Base-by-base conservation (phyloP, 148 eudicot genomes). In the Rheum nobile region DNA sequence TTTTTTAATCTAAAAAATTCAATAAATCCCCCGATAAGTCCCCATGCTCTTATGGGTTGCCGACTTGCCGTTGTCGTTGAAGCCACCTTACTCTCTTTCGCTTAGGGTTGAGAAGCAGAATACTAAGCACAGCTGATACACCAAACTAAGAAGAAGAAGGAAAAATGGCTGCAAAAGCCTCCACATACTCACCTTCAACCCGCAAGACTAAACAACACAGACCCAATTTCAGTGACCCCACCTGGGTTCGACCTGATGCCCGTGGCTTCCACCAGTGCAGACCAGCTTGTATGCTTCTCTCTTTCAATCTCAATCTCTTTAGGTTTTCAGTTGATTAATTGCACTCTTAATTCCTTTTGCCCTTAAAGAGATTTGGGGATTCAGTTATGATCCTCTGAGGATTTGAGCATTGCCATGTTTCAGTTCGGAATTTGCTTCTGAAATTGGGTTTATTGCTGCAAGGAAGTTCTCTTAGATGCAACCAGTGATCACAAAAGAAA, bases 241-340 rank as follows among this genome's bases (percentile, higher is more conserved):
- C 77, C 81, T 89, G 85, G 82, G 84, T 87, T 65, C 91, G 98
- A 17, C 80, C 91, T n/a, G 98, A 95, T 54, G 89, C 88, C 43
- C 97, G 98, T 38, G 84, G 80, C 74, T 78, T 88, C 82, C 91
- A 82, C 81, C 91, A 91, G 81, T 95, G 98, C 80, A 81, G 97
- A 32, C 97, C 98, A 81, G 98, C 98, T 38, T 90, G 97, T 94
- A 83, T 72, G 80, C 74, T 7, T 31, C 19, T 17, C 52, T 11
- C 65, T 17, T 42, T 34, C 38, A 35, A 1, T 31, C 63, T 50
- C 38, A 71, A 17, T 54, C 61, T 21, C 26, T 0, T 54, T 21
- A 54, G 1, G 10, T 21, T 54, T 8, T 6, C 61, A 0, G 61
- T 54, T 8, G 28, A 54, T 54, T 21, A 22, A 21, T 22, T 21